These are phyloP conservation scores for Neurospora tetraspora DNA, from an alignment of 495 filamentous ascomycete species.

Conservation along the genomic window DNA sequence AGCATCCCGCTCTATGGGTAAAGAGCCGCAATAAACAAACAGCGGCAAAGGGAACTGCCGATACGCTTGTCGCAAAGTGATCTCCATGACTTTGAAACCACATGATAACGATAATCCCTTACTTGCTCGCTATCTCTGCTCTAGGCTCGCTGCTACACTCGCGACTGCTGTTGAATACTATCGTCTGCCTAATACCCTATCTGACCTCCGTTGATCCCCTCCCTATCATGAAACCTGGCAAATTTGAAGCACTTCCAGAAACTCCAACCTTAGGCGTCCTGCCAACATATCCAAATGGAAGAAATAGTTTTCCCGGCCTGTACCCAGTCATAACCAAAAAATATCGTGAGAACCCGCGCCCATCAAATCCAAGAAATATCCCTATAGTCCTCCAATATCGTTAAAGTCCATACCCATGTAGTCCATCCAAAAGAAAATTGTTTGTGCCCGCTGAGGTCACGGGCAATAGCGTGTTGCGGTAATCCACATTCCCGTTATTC, in stretches of 20 bases:
- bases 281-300: not conserved
- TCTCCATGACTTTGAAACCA: not conserved
- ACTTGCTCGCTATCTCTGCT: not conserved
- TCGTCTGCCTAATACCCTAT: not conserved
- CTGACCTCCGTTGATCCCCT: not conserved
- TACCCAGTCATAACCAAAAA: not conserved
- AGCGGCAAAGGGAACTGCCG: not conserved
- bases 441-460: slow-evolving; percentile 10
- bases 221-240: not conserved
- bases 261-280: not conserved
- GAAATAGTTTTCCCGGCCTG: not conserved
- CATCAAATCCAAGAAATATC: not conserved
- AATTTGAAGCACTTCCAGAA: not conserved
- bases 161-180: not conserved
- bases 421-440: slow-evolving; percentile 7
- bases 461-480: slow-evolving; percentile 10
- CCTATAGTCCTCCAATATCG: not conserved
- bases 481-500: slow-evolving; percentile 25
- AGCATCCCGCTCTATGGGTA: not conserved
- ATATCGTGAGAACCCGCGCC: not conserved
- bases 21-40: not conserved
- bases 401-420: slow-evolving; percentile 6
- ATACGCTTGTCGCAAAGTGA: not conserved
- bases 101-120: not conserved
- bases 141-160: not conserved